Percentiles rank a stretch among this genome's conserved stretches.
These are phyloP conservation scores for Phytophthora sp. DNA, from an alignment of 352 stramenopile genomes.

Conservation along the genomic window DNA sequence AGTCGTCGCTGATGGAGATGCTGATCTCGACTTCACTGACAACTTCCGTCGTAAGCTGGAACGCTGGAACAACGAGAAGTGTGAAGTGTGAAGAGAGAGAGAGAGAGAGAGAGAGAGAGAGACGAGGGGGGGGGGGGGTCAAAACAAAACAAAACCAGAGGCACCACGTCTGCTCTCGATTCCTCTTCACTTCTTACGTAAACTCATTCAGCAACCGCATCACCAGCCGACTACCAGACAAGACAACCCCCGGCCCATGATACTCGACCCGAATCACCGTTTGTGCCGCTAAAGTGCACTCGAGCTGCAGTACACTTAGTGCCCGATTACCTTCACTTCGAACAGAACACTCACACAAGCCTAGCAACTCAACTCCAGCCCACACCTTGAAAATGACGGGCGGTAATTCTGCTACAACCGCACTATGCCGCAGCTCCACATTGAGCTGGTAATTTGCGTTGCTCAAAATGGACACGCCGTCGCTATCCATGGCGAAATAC, in stretches of 20 bases:
- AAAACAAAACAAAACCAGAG: too few relatives aligned
- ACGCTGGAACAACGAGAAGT: too few relatives aligned
- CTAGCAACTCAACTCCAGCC: slow-evolving; percentile 25
- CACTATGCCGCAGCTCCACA: slow-evolving; percentile 37
- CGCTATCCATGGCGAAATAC: slow-evolving; percentile 35
- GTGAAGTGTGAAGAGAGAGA: too few relatives aligned
- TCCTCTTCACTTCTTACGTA: too few relatives aligned
- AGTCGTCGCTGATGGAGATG: too few relatives aligned
- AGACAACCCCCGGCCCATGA: slow-evolving; percentile 22
- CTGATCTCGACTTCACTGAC: too few relatives aligned
- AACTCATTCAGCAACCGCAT: slow-evolving; percentile 16
- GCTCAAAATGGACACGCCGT: slow-evolving; percentile 31
- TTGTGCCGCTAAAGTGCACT: slow-evolving; percentile 23
- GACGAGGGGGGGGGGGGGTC: too few relatives aligned
- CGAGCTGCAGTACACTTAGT: slow-evolving; percentile 35
- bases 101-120: too few relatives aligned
- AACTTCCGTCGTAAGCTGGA: too few relatives aligned
- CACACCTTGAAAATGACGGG: slow-evolving; percentile 46
- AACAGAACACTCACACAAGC: slow-evolving; percentile 24
- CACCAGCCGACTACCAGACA: slow-evolving; percentile 23
- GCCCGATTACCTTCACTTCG: slow-evolving; percentile 14
- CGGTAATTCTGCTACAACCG: neutral
- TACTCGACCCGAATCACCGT: slow-evolving; percentile 39
- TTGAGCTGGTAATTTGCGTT: slow-evolving; percentile 39
- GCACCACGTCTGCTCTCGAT: too few relatives aligned